These are phyloP conservation scores for Pichia sp. DNA, from an alignment of 1,139 yeast species.

Conservation along the genomic window DNA sequence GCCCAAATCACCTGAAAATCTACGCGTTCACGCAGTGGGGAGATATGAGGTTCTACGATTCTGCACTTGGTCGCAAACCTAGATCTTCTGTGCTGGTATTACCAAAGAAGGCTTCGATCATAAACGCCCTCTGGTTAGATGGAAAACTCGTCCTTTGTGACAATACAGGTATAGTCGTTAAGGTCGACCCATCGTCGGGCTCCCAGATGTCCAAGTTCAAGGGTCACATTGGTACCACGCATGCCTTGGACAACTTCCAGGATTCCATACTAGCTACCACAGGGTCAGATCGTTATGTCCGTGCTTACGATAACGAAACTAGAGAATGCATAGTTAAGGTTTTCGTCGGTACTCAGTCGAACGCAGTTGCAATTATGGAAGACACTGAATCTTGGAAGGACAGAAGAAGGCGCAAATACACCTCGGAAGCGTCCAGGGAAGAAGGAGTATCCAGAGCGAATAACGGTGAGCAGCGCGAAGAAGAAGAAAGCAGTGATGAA, in stretches of 20 bases:
- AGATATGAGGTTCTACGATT: conserved; percentile 58
- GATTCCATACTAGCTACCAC: conserved; percentile 49
- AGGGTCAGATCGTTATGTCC: conserved; percentile 79
- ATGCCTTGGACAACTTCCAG: conserved; percentile 22
- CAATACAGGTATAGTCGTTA: conserved; percentile 50
- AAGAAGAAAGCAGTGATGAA: conserved; percentile 30
- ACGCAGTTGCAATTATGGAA: conserved; percentile 49
- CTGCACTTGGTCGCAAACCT: conserved; percentile 59
- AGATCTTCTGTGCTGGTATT: conserved; percentile 44
- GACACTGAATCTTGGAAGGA: conserved; percentile 36
- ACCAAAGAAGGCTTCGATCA: conserved; percentile 33
- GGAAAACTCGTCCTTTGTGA: conserved; percentile 51
- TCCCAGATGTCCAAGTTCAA: conserved; percentile 39
- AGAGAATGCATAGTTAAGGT: conserved; percentile 66
- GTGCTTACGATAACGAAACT: conserved; percentile 61
- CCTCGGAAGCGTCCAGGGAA: conserved; percentile 28
- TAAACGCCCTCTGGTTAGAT: conserved; percentile 9
- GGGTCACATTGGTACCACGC: conserved; percentile 44
- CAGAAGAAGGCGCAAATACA: not conserved
- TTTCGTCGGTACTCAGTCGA: conserved; percentile 70
- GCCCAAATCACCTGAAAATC: conserved; percentile 38
- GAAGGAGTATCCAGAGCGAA: conserved; percentile 19
- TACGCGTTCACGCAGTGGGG: conserved; percentile 69
- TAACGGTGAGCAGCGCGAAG: conserved; percentile 36
- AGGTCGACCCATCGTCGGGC: conserved; percentile 44